A percentile compares a stretch with the other conserved stretches of the same genome.
phyloP scores from a whole-genome alignment of 768 basidiomycete genomes.

The Collybiopsis luxurians region DNA sequence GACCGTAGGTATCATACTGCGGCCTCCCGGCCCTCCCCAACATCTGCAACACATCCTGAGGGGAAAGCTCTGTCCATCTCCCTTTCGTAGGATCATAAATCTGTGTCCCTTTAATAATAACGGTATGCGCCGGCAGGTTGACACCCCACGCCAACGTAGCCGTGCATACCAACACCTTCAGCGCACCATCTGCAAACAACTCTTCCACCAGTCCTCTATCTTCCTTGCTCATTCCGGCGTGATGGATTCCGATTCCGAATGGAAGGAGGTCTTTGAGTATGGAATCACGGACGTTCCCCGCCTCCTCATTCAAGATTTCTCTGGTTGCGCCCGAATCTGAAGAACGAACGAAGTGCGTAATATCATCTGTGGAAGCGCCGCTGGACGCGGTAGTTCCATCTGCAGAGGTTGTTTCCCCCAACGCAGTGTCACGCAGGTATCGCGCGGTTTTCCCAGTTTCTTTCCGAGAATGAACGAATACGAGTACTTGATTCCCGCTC shows the following conservation, averaged over 20 bases:
- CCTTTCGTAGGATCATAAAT: constrained; percentile 99
- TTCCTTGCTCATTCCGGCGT: constrained; percentile 92
- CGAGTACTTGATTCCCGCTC: constrained; percentile 84
- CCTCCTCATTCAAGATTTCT: constrained; percentile 86
- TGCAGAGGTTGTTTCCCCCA: constrained; percentile 64
- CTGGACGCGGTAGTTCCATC: too few relatives aligned
- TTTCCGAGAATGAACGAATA: constrained; percentile 98
- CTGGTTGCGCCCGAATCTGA: constrained; percentile 61
- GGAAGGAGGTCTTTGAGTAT: constrained; percentile 88
- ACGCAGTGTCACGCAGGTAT: constrained; percentile 91
- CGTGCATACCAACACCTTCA: constrained; percentile 95
- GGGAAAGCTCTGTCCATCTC: constrained; percentile 92
- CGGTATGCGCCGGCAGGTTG: constrained; percentile 95
- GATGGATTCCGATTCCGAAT: constrained; percentile 97
- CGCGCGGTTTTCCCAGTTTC: constrained; percentile 97
- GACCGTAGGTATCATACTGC: constrained; percentile 83
- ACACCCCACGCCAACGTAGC: constrained; percentile 99
- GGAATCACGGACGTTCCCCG: constrained; percentile 75
- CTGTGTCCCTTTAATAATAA: constrained; percentile 99
- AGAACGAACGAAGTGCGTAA: too few relatives aligned
- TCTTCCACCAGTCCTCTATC: constrained; percentile 93
- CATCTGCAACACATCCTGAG: constrained; percentile 98
- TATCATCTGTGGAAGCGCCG: too few relatives aligned
- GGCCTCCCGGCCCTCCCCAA: constrained; percentile 96
- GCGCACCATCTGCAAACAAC: constrained; percentile 85